Percentiles rank a stretch among this genome's conserved stretches.
Evolutionary conservation across 2,329 filamentous ascomycete species (phyloP).

Genomic region (Penicillium decumbens): DNA sequence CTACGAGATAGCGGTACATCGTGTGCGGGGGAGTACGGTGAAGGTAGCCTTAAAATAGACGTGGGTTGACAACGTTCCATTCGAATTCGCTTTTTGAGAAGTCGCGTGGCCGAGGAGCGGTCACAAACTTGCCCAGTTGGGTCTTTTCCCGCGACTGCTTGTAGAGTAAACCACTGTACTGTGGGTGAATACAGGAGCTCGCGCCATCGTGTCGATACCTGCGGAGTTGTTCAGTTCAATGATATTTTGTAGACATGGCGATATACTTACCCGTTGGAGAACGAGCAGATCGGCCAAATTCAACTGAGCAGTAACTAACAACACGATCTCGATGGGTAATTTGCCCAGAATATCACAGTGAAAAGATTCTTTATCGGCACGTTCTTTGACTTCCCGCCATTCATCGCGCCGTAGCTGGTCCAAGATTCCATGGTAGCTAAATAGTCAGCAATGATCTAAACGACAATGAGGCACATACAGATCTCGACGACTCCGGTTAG

Average conservation of each 20-base stretch:
- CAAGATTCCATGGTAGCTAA: conserved; percentile 29
- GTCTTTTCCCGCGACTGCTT: conserved; percentile 11
- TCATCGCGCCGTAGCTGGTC: conserved; percentile 26
- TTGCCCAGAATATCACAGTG: conserved; percentile 32
- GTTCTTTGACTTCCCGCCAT: conserved; percentile 29
- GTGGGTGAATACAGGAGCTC: conserved; percentile 26
- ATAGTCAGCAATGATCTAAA: not conserved
- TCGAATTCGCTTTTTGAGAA: conserved; percentile 22
- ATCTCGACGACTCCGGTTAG: conserved; percentile 19
- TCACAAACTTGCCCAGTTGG: not conserved
- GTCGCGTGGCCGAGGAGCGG: not conserved
- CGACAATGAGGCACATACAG: conserved; percentile 8
- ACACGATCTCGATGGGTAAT: conserved; percentile 33
- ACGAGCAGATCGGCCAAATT: conserved; percentile 26
- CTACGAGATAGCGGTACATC: not conserved
- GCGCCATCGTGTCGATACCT: conserved; percentile 36
- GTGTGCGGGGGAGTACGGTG: not conserved
- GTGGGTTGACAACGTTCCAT: conserved; percentile 24
- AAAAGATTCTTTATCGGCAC: conserved; percentile 21
- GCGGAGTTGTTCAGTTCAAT: not conserved
- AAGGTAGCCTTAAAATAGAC: not conserved
- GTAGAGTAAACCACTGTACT: conserved; percentile 18
- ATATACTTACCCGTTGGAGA: conserved; percentile 26
- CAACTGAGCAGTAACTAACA: conserved; percentile 26
- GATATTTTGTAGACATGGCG: not conserved